Percentiles rank a stretch among this genome's conserved stretches.
These are phyloP conservation scores for Phytophthora cactorum DNA, from an alignment of 352 stramenopile genomes.

Conservation along the genomic window DNA sequence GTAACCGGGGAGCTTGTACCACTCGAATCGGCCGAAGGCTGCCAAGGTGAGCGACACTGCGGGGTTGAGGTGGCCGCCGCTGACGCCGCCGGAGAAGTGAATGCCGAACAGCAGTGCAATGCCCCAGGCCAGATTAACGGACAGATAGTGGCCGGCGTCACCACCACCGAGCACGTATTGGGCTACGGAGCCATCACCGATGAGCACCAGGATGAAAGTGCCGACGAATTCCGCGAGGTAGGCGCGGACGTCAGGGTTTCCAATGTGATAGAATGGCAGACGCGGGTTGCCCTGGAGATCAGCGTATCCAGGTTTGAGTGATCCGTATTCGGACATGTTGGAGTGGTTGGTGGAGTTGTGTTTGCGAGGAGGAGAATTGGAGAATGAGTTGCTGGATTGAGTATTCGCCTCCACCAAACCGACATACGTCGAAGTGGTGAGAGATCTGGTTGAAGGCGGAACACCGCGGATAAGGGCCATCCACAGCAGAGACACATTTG, in stretches of 20 bases:
- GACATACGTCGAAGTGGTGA: not conserved
- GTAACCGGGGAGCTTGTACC: conserved; percentile 58
- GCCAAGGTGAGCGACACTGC: conserved; percentile 58
- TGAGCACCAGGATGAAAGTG: conserved; percentile 67
- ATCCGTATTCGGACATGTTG: conserved; percentile 46
- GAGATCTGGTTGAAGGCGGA: conserved; percentile 20
- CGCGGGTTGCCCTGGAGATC: conserved; percentile 37
- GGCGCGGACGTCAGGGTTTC: conserved; percentile 47
- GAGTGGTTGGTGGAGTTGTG: conserved; percentile 8
- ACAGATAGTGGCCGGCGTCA: conserved; percentile 52
- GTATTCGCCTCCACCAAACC: not conserved
- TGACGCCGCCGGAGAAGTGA: conserved; percentile 57
- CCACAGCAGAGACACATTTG: conserved; percentile 20
- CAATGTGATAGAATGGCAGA: conserved; percentile 37
- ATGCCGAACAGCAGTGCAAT: conserved; percentile 68
- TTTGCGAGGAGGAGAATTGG: conserved; percentile 12
- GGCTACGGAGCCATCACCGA: conserved; percentile 59
- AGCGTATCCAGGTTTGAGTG: conserved; percentile 33
- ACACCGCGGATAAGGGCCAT: conserved; percentile 10
- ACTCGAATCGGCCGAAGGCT: conserved; percentile 49
- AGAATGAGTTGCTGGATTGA: conserved; percentile 22
- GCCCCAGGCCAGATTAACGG: conserved; percentile 62
- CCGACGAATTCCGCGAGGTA: conserved; percentile 67
- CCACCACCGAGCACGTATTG: conserved; percentile 55
- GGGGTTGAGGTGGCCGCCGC: conserved; percentile 68